phyloP scores from a whole-genome alignment of 345 rosid genomes.

The Hibiscus tridactylites region DNA sequence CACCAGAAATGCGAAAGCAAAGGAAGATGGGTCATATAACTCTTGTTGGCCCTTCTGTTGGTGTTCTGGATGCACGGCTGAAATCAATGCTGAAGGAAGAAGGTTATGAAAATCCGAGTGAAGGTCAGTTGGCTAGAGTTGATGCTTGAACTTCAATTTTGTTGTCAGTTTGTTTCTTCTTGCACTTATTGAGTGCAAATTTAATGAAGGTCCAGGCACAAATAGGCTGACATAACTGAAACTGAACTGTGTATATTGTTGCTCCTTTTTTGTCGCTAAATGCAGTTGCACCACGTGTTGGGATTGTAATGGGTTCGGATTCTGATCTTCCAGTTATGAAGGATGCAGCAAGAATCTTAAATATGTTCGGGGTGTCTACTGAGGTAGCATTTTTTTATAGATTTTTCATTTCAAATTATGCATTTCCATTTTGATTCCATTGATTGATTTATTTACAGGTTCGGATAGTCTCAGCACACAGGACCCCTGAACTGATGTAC shows the following conservation, averaged over 20 bases:
- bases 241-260: not conserved
- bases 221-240: not conserved
- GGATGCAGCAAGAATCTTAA: slow-evolving; percentile 69
- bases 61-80: slow-evolving; percentile 50
- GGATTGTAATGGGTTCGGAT: slow-evolving; percentile 95
- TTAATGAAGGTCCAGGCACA: not conserved
- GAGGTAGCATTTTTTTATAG: slow-evolving; percentile 42
- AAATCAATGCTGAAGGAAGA: slow-evolving; percentile 46
- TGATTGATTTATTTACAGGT: slow-evolving; percentile 38
- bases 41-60: slow-evolving; percentile 63
- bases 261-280: slow-evolving; percentile 8
- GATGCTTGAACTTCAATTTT: not conserved
- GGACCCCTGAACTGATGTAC: slow-evolving; percentile 85
- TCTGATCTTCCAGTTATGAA: slow-evolving; percentile 96
- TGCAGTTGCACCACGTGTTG: slow-evolving; percentile 64
- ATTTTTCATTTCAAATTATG: not conserved
- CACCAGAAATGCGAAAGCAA: slow-evolving; percentile 80
- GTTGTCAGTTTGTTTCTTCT: not conserved
- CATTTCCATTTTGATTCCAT: not conserved
- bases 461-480: slow-evolving; percentile 81
- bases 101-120: slow-evolving; percentile 26
- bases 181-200: not conserved
- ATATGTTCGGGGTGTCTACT: slow-evolving; percentile 54
- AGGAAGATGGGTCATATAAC: slow-evolving; percentile 96
- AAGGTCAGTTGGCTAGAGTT: slow-evolving; percentile 36